A percentile compares a stretch with the other conserved stretches of the same genome.
Evolutionary conservation across 257 asterid species (phyloP).

Genomic region (Marsdenia floribunda): DNA sequence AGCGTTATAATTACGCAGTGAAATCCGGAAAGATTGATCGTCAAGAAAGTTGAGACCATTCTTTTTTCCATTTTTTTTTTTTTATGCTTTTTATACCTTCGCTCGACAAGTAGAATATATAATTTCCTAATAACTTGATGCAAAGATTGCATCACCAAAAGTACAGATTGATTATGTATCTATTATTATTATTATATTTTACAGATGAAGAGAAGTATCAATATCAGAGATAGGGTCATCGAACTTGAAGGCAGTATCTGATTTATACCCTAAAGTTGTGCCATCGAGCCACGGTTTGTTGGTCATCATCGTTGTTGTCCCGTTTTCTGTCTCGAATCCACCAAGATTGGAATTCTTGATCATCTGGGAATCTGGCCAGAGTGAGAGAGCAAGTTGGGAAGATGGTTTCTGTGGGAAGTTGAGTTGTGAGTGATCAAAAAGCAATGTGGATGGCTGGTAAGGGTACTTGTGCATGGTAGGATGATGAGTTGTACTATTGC

Average conservation of each 20-base stretch:
- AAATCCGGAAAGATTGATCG: not conserved
- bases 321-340: not conserved
- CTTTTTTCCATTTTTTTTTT: too few relatives aligned
- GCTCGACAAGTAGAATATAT: not conserved
- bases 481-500: not conserved
- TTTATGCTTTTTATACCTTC: not conserved
- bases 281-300: slow-evolving; percentile 12
- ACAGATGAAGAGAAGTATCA: slow-evolving; percentile 42
- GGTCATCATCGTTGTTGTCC: not conserved
- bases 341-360: slow-evolving; percentile 3
- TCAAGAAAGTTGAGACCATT: not conserved
- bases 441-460: not conserved
- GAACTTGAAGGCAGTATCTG: not conserved
- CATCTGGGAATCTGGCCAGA: slow-evolving; percentile 16
- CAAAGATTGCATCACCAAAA: slow-evolving; percentile 1
- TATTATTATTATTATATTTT: not conserved
- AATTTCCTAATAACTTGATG: not conserved
- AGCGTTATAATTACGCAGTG: not conserved
- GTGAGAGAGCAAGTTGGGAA: slow-evolving; percentile 21
- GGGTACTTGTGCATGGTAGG: slow-evolving; percentile 11
- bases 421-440: slow-evolving; percentile 1
- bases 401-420: slow-evolving; percentile 15
- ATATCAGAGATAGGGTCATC: slow-evolving; percentile 22
- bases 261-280: slow-evolving; percentile 6
- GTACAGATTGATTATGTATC: not conserved